These are phyloP conservation scores for Trichosporon ovoides DNA, from an alignment of 1,284 basidiomycete genomes.

Conservation along the genomic window DNA sequence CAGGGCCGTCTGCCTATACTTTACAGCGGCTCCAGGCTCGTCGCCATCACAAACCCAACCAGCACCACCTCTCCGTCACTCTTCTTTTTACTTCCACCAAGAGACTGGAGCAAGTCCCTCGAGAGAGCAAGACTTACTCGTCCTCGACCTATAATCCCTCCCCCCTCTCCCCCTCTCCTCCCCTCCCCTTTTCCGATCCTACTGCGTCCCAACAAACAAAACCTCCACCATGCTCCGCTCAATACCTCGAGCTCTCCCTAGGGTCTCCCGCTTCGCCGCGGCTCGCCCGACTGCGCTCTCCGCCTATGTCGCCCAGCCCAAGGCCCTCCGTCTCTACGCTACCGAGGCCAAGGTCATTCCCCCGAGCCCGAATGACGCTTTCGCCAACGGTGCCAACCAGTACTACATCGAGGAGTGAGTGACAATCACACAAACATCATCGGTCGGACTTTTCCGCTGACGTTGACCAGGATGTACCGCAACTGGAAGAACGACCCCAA, in stretches of 20 bases:
- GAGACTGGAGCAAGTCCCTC: slow-evolving; percentile 6
- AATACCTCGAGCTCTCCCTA: slow-evolving; percentile 26
- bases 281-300: slow-evolving; percentile 8
- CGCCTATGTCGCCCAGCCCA: slow-evolving; percentile 10
- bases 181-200: neutral
- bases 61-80: neutral
- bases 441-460: slow-evolving; percentile 9
- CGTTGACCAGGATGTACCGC: slow-evolving; percentile 66
- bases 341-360: slow-evolving; percentile 34
- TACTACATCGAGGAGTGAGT: slow-evolving; percentile 84
- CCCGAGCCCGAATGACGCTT: slow-evolving; percentile 53
- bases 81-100: neutral
- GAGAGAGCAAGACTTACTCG: slow-evolving; percentile 5
- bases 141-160: neutral
- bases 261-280: slow-evolving; percentile 16
- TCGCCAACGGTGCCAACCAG: slow-evolving; percentile 85
- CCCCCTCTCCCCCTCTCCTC: neutral
- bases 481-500: slow-evolving; percentile 85
- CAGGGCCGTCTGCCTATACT: neutral
- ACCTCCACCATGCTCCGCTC: slow-evolving; percentile 28
- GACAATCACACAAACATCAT: neutral
- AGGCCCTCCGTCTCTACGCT: slow-evolving; percentile 29
- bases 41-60: slow-evolving; percentile 1
- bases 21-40: neutral
- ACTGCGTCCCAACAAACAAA: neutral